Evolutionary conservation across 495 filamentous ascomycete genomes (phyloP).

Genomic region (Symbiotaphrina buchneri): DNA sequence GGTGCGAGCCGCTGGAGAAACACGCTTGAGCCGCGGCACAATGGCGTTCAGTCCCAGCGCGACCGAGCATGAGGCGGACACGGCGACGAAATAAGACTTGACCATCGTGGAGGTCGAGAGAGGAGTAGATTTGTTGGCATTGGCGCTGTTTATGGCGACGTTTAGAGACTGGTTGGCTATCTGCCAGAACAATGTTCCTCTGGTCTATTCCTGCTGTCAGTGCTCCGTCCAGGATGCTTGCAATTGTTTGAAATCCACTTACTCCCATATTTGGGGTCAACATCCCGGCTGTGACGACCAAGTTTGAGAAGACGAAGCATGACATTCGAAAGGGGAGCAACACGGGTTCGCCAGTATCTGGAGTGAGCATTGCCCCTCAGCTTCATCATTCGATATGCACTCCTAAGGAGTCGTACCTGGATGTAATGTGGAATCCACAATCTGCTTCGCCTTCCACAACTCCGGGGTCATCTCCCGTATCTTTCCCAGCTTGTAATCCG

Average conservation of each 20-base stretch:
- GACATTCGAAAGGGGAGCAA: slow-evolving; percentile 95
- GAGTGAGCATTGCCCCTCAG: background rate
- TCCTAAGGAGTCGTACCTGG: slow-evolving; percentile 36
- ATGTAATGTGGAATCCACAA: slow-evolving; percentile 87
- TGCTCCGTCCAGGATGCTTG: background rate
- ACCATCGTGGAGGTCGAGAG: slow-evolving; percentile 57
- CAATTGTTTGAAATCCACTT: slow-evolving; percentile 10
- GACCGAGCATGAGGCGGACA: slow-evolving; percentile 78
- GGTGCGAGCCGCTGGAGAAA: slow-evolving; percentile 48
- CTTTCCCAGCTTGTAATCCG: slow-evolving; percentile 62
- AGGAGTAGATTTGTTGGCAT: slow-evolving; percentile 89
- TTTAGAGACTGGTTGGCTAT: slow-evolving; percentile 94
- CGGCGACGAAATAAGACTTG: slow-evolving; percentile 80
- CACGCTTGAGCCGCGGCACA: slow-evolving; percentile 59
- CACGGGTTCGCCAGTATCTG: slow-evolving; percentile 80
- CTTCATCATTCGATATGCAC: background rate
- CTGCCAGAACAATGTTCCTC: slow-evolving; percentile 85
- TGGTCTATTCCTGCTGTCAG: slow-evolving; percentile 27
- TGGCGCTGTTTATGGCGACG: slow-evolving; percentile 89
- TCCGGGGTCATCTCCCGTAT: slow-evolving; percentile 64
- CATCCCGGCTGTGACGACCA: slow-evolving; percentile 96
- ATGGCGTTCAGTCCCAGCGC: slow-evolving; percentile 79
- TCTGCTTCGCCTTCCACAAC: slow-evolving; percentile 88
- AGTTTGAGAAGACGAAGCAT: slow-evolving; percentile 78
- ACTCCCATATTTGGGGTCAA: slow-evolving; percentile 65